Base-by-base conservation (phyloP, 371 early-diverging fungal genomes). In the Actinomortierella wolfii region DNA sequence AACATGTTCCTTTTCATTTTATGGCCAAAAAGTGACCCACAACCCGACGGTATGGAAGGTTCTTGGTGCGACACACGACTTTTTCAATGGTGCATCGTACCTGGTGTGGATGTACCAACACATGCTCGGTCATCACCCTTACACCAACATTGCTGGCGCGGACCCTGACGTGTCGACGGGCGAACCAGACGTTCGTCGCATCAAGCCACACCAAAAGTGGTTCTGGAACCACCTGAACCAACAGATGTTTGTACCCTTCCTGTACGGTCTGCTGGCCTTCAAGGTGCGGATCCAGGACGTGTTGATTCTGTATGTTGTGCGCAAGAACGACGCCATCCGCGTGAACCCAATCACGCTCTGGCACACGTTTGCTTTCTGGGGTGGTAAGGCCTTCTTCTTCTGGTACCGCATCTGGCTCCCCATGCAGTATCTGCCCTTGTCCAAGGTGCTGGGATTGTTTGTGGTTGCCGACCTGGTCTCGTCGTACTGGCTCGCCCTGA, bases 101-200 rank as follows among this genome's bases (percentile, higher is more conserved):
- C 64, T 83, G 14, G 76, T 81, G 15, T 83, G 85, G 85, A 64
- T 76, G 59, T 85, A 86, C 59, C 85, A 86, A 63, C 86, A 86
- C 65, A 77, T 79, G 76, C 61, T 85, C 17, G 85, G 86, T 1
- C 86, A 86, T 55, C 86, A 86, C 59, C 79, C 83, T 18, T 86
- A 84, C 57, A 85, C 85, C 54, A 86, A 86, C 57, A 81, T 86
- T 51, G 78, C 79, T 43, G 78, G 77, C 48, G 83, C 81, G 6
- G 85, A 86, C 56, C 85, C 86, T 0, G 86, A 86, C 65, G 74
- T 86, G 26, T 59, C 68, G 21, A 80, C 82, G 9, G 21, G 61
- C 15, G 83, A 81, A 42, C 80, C 68, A 14, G 86, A 86, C 66
- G 70, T 86, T 20, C 82, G 86, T 51, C 78, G 86, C 3, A 81